A percentile compares a stretch with the other conserved stretches of the same genome.
These are phyloP conservation scores for Daphne laureola DNA, from an alignment of 441 rosid species.

Conservation along the genomic window DNA sequence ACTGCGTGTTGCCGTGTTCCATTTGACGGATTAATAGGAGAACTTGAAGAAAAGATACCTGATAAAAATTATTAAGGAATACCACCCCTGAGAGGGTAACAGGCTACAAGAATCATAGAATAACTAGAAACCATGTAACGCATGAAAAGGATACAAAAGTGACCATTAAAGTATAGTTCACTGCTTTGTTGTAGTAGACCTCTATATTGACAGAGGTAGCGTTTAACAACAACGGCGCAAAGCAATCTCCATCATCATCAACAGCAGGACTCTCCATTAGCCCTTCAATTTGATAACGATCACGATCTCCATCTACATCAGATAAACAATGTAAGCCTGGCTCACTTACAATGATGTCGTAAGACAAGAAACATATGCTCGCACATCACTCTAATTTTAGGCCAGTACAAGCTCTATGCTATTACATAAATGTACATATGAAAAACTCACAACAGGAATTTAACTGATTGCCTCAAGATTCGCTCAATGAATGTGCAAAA, in stretches of 20 bases:
- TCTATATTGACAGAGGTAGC: conserved; percentile 91
- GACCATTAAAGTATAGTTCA: conserved; percentile 97
- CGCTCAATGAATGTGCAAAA: too few relatives aligned
- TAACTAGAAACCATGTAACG: conserved; percentile 6
- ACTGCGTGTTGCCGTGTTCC: conserved; percentile 98
- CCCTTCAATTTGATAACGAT: conserved; percentile 78
- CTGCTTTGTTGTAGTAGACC: conserved; percentile 96
- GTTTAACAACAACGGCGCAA: conserved; percentile 78
- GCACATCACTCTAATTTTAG: too few relatives aligned
- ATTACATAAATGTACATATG: too few relatives aligned
- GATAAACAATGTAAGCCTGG: conserved; percentile 1
- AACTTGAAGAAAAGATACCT: conserved; percentile 96
- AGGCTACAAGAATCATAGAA: conserved; percentile 6
- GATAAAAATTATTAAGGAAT: conserved; percentile 48
- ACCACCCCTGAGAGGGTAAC: conserved; percentile 12
- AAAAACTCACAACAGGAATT: too few relatives aligned
- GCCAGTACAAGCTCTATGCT: too few relatives aligned
- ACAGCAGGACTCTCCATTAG: conserved; percentile 91
- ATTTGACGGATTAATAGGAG: conserved; percentile 89
- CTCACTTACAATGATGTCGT: too few relatives aligned
- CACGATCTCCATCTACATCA: conserved; percentile 64
- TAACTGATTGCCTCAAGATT: too few relatives aligned
- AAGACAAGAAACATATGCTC: too few relatives aligned
- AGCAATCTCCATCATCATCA: conserved; percentile 91
- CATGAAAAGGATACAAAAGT: conserved; percentile 88